Conservation (phyloP, 2,329 filamentous ascomycete species). For the Onygenales sp. region DNA sequence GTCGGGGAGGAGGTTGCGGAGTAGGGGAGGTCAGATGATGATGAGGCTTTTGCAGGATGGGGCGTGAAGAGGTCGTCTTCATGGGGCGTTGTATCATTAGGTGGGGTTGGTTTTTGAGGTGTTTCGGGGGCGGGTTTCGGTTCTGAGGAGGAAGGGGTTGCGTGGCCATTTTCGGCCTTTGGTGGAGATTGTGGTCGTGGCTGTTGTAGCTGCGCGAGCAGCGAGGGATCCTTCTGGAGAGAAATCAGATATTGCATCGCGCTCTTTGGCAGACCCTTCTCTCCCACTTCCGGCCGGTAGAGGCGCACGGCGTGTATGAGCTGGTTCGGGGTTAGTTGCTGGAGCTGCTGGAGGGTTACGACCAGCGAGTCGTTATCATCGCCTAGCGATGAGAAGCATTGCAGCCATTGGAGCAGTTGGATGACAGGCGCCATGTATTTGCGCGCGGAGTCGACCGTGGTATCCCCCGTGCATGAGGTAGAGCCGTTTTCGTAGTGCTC, state of each 20-base stretch:
- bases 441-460: conserved; percentile 72
- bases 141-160: neutral
- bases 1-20: conserved; percentile 14
- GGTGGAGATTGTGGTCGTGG: conserved; percentile 17
- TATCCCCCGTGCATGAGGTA: conserved; percentile 74
- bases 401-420: conserved; percentile 91
- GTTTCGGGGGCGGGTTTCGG: conserved; percentile 3
- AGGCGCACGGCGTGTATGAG: conserved; percentile 85
- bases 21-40: conserved; percentile 16
- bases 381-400: conserved; percentile 89
- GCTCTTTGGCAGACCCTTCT: conserved; percentile 81
- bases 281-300: conserved; percentile 89
- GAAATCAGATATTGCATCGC: conserved; percentile 77
- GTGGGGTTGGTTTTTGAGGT: conserved; percentile 3
- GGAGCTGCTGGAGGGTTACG: conserved; percentile 80
- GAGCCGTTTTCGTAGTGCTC: conserved; percentile 94
- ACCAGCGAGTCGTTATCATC: conserved; percentile 85
- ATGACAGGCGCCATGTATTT: conserved; percentile 83
- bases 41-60: neutral
- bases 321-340: conserved; percentile 74
- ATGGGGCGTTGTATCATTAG: neutral
- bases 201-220: conserved; percentile 35
- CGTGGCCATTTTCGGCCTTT: conserved; percentile 11
- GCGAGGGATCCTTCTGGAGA: conserved; percentile 64
- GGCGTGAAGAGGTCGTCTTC: conserved; percentile 8